A percentile compares a stretch with the other conserved stretches of the same genome.
These are phyloP conservation scores for Tylopilus intermedius DNA, from an alignment of 768 basidiomycete species.

Conservation along the genomic window DNA sequence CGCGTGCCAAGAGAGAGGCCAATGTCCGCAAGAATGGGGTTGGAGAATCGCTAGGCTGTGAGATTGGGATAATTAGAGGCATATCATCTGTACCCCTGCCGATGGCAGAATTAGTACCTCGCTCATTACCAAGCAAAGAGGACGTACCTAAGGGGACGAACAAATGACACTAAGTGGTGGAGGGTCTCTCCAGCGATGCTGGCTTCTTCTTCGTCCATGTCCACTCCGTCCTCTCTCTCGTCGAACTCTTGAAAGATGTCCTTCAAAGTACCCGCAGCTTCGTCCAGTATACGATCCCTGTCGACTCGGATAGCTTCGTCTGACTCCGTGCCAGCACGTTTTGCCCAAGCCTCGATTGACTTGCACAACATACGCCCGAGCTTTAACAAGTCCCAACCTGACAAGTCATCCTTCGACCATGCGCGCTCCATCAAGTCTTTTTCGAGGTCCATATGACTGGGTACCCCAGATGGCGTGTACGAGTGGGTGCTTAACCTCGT, in stretches of 20 bases:
- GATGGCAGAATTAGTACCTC: constrained; percentile 11
- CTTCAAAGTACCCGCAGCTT: constrained; percentile 63
- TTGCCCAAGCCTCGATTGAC: constrained; percentile 59
- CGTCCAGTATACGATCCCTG: constrained; percentile 58
- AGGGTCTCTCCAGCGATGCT: constrained; percentile 59
- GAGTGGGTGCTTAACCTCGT: constrained; percentile 45
- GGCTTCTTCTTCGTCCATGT: constrained; percentile 66
- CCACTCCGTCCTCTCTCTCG: constrained; percentile 50
- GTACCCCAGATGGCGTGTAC: constrained; percentile 58
- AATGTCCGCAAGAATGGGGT: constrained; percentile 59
- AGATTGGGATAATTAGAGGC: constrained; percentile 47
- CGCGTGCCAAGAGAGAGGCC: constrained; percentile 58
- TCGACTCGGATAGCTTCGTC: constrained; percentile 29
- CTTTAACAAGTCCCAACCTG: constrained; percentile 62
- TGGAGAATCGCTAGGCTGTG: constrained; percentile 50
- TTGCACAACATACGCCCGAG: constrained; percentile 51
- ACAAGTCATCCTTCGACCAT: constrained; percentile 64
- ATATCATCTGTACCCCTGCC: constrained; percentile 42
- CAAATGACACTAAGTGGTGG: constrained; percentile 52
- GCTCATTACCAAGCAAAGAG: not conserved
- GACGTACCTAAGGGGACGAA: constrained; percentile 54
- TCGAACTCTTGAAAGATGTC: constrained; percentile 74
- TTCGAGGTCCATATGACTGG: constrained; percentile 55
- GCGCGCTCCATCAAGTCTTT: constrained; percentile 65
- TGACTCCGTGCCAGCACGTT: constrained; percentile 25